Evolutionary conservation across 257 asterid species (phyloP), one percentile per base, ranked within the genome.

Genomic region (Handroanthus guayacan): DNA sequence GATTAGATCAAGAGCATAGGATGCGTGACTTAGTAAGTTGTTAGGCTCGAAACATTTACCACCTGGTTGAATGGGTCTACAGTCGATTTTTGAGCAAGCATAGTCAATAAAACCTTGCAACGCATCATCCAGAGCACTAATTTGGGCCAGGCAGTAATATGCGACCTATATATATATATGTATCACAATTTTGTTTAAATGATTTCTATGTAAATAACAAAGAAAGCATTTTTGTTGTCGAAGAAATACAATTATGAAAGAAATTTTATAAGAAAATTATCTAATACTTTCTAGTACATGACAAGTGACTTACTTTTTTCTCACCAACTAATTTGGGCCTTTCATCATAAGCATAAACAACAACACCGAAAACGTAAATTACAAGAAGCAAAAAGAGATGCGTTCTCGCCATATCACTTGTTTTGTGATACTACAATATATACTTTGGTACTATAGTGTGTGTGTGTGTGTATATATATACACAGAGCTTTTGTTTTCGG

Each of bases 1-100:
- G 31, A 25, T 25, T 25, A 25, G 31, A 25, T 25, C 31, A 25
- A 25, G 31, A 25, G 31, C 31, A 25, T 25, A 25, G 31, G 47
- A 43, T 43, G 47, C 47, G 9, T 47, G 52, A 9, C 13, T 45
- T 6, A 47, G 34, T 11, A 69, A 10, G 0, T 60, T 56, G 60
- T 47, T 9, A 3, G 83, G 86, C 2, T 45, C 43, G 9, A 25
- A 78, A 63, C 81, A 74, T 5, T 41, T 1, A 9, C 76, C 78
- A 0, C 80, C 83, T 9, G 63, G 75, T 3, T 41, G 60, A 38
- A 78, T 74, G 0, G 74, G 17, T n/a, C 17, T 16, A 10, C 83
- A 82, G 10, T 74, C 77, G 2, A 72, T 1, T 9, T 45, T 18
- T 6, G 18, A 5, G 57, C 86, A 82, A 6, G 48, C 58, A 12